phyloP scores from a whole-genome alignment of 129 eudicot genomes.

The Heracleum sosnowskyi region DNA sequence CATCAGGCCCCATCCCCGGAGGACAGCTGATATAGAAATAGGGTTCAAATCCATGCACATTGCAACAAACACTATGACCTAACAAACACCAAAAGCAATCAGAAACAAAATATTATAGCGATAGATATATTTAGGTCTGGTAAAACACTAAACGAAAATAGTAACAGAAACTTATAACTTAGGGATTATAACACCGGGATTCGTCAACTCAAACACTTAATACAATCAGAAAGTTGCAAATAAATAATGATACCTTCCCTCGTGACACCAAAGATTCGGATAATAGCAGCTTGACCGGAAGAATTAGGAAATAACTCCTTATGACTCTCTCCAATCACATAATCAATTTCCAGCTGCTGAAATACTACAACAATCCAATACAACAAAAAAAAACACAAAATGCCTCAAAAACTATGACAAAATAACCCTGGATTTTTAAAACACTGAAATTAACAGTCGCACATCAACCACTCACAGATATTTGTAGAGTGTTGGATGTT shows the following conservation, averaged over 20 bases:
- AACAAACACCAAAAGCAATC: not conserved
- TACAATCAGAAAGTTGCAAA: not conserved
- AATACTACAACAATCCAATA: constrained; percentile 35
- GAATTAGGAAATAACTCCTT: constrained; percentile 60
- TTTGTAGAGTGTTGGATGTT: not conserved
- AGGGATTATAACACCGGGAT: not conserved
- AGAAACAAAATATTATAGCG: not conserved
- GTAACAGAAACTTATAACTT: not conserved
- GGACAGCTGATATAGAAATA: constrained; percentile 88
- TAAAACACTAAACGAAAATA: not conserved
- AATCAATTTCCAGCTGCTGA: constrained; percentile 96
- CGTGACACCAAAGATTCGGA: constrained; percentile 90
- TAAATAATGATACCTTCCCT: constrained; percentile 41
- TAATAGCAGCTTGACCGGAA: constrained; percentile 71
- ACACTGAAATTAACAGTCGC: not conserved
- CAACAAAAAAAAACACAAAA: not conserved
- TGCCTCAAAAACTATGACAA: not conserved
- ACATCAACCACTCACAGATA: not conserved
- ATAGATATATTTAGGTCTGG: not conserved
- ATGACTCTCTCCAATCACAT: constrained; percentile 63
- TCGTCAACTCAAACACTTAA: not conserved
- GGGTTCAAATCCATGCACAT: constrained; percentile 97
- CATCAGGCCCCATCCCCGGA: constrained; percentile 97
- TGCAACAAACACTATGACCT: constrained; percentile 95
- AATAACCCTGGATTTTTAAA: constrained; percentile 12